These are phyloP conservation scores for Dispira simplex DNA, from an alignment of 192 early-diverging fungal species.

Conservation along the genomic window DNA sequence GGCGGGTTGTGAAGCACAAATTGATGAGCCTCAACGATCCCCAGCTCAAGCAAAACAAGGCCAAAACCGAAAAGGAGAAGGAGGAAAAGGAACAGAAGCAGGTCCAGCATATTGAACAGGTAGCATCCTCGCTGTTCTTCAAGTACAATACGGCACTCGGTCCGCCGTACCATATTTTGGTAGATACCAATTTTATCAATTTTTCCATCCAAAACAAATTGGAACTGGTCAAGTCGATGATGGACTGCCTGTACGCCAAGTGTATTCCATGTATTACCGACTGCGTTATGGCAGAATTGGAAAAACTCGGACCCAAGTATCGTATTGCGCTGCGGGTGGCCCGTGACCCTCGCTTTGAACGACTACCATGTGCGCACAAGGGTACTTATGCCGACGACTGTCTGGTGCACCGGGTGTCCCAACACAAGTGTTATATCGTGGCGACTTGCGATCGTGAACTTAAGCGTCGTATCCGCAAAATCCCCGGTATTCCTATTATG, in stretches of 20 bases:
- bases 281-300: constrained; percentile 97
- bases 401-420: constrained; percentile 77
- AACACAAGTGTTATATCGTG: constrained; percentile 96
- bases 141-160: constrained; percentile 88
- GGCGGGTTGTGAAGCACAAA: too few species aligned
- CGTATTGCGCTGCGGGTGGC: constrained; percentile 86
- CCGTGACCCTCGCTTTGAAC: constrained; percentile 93
- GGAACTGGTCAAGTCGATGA: constrained; percentile 91
- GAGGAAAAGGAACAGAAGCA: constrained; percentile 49
- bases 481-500: constrained; percentile 97
- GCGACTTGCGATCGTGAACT: constrained; percentile 96
- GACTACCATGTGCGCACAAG: constrained; percentile 90
- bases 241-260: constrained; percentile 98
- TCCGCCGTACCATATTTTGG: constrained; percentile 89
- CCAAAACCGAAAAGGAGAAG: constrained; percentile 35
- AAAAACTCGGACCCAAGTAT: constrained; percentile 94
- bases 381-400: constrained; percentile 99
- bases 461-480: constrained; percentile 86
- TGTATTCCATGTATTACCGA: constrained; percentile 95
- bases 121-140: constrained; percentile 91
- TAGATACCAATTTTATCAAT: constrained; percentile 99
- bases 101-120: constrained; percentile 70
- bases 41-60: constrained; percentile 37
- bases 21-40: too few species aligned
- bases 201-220: constrained; percentile 98